phyloP scores from a whole-genome alignment of 176 grass and related monocot genomes.

The Oryza officinalis region DNA sequence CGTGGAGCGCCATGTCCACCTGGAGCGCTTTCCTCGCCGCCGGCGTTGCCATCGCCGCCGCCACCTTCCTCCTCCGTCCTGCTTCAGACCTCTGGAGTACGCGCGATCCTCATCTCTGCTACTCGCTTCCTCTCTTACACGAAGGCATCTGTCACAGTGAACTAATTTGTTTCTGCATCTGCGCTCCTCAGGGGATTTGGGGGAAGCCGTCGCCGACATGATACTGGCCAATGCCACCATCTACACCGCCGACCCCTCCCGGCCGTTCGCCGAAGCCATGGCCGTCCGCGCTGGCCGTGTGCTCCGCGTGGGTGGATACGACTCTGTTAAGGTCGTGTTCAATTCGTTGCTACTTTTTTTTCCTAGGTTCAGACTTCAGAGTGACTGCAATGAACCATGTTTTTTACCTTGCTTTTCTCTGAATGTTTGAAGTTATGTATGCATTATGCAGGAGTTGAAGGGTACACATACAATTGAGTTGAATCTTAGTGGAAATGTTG shows the following conservation, averaged over 20 bases:
- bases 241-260: constrained; percentile 76
- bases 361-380: background rate
- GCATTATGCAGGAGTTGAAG: constrained; percentile 64
- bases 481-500: constrained; percentile 79
- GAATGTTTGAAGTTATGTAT: constrained; percentile 2
- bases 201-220: constrained; percentile 59
- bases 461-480: constrained; percentile 45
- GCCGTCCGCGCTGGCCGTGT: constrained; percentile 70
- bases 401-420: background rate
- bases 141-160: background rate
- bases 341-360: background rate
- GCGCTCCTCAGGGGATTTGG: constrained; percentile 36
- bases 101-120: background rate
- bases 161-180: constrained; percentile 38
- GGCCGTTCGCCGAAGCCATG: constrained; percentile 81
- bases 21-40: constrained; percentile 39
- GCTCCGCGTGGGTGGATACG: constrained; percentile 69
- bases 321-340: constrained; percentile 50
- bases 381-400: too few relatives aligned
- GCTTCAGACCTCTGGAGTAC: constrained; percentile 35
- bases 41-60: constrained; percentile 28
- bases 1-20: constrained; percentile 18
- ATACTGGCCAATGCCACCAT: constrained; percentile 89
- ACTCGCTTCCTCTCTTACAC: background rate
- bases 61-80: constrained; percentile 27